phyloP scores from a whole-genome alignment of 2,329 filamentous ascomycete species.

The Trichoderma sp. region DNA sequence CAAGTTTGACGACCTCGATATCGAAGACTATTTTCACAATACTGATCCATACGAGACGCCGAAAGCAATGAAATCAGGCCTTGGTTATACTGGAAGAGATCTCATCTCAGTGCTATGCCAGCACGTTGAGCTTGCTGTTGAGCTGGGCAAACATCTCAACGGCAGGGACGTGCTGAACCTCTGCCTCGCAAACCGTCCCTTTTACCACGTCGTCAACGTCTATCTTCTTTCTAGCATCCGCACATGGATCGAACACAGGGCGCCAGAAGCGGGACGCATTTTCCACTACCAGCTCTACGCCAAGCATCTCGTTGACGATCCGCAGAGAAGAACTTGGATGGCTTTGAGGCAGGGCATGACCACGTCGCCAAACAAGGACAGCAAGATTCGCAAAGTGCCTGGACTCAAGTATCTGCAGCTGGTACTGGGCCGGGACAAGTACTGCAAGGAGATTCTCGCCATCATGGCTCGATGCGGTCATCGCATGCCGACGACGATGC shows the following conservation, averaged over 20 bases:
- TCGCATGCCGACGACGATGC: slow-evolving; percentile 52
- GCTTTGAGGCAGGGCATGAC: slow-evolving; percentile 27
- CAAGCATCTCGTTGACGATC: slow-evolving; percentile 60
- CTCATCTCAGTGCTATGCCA: slow-evolving; percentile 47
- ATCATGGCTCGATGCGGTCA: slow-evolving; percentile 60
- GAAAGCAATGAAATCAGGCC: slow-evolving; percentile 23
- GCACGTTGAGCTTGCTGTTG: slow-evolving; percentile 55
- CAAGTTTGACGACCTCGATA: slow-evolving; percentile 34
- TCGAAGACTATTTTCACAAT: slow-evolving; percentile 36
- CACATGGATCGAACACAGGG: slow-evolving; percentile 54
- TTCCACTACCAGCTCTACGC: slow-evolving; percentile 65
- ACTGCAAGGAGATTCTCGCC: slow-evolving; percentile 63
- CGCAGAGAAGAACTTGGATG: slow-evolving; percentile 48
- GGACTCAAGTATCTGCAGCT: slow-evolving; percentile 69
- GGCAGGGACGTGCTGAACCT: slow-evolving; percentile 62
- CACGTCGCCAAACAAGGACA: slow-evolving; percentile 25
- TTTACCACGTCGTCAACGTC: slow-evolving; percentile 61
- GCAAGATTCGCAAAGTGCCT: slow-evolving; percentile 55
- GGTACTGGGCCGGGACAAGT: slow-evolving; percentile 59
- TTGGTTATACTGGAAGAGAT: slow-evolving; percentile 39
- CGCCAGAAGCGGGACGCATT: slow-evolving; percentile 56
- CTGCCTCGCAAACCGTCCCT: slow-evolving; percentile 64
- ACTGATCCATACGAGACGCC: slow-evolving; percentile 34
- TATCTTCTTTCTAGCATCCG: slow-evolving; percentile 61
- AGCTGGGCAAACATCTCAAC: slow-evolving; percentile 56